Conservation (phyloP, 306 rosid species). For the cucumber (Cucumis sativus) region DNA sequence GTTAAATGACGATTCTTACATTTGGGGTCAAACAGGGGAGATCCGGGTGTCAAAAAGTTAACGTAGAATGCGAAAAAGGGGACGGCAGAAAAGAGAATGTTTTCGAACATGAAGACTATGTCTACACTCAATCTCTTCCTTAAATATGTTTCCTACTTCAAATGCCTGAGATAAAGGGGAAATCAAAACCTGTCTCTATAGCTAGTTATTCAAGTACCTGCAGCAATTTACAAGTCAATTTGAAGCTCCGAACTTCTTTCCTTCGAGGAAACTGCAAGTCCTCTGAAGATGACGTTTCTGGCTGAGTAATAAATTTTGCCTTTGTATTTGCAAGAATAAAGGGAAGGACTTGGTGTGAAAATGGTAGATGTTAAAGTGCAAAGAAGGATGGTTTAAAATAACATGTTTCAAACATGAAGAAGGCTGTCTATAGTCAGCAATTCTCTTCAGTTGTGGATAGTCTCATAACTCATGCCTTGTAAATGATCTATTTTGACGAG, state of each 20-base stretch:
- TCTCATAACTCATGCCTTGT: not conserved
- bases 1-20: slow-evolving; percentile 1
- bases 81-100: slow-evolving; percentile 21
- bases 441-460: not conserved
- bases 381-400: not conserved
- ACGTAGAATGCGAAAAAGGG: slow-evolving; percentile 25
- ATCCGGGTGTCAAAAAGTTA: slow-evolving; percentile 20
- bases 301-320: not conserved
- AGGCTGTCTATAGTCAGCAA: not conserved
- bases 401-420: not conserved
- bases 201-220: not conserved
- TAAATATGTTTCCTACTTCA: slow-evolving; percentile 4
- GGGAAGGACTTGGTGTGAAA: not conserved
- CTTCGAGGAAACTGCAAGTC: not conserved
- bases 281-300: not conserved
- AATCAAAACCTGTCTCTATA: not conserved
- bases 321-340: not conserved
- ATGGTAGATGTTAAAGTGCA: not conserved
- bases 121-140: slow-evolving; percentile 56
- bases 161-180: not conserved
- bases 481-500: not conserved
- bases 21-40: slow-evolving; percentile 23
- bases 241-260: not conserved
- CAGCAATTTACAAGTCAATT: not conserved
- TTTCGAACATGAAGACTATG: slow-evolving; percentile 48